Percentiles rank a stretch among this genome's conserved stretches.
phyloP scores from a whole-genome alignment of 1,139 yeast genomes.

The Scheffersomyces lignicola region DNA sequence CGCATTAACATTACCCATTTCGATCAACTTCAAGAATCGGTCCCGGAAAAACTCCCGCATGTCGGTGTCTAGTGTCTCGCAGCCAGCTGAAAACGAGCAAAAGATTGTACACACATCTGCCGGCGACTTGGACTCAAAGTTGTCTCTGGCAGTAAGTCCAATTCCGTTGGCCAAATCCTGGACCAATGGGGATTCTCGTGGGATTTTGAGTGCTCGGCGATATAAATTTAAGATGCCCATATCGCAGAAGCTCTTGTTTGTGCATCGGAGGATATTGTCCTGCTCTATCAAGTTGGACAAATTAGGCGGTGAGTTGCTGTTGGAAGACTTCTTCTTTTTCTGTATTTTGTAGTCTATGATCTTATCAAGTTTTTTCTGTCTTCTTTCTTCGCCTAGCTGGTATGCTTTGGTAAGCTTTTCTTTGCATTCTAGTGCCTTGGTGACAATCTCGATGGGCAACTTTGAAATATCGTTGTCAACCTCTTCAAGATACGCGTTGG shows the following conservation, averaged over 20 bases:
- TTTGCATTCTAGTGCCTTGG: constrained; percentile 49
- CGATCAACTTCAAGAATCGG: constrained; percentile 38
- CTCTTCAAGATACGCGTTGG: constrained; percentile 25
- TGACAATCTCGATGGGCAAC: constrained; percentile 36
- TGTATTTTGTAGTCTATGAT: constrained; percentile 21
- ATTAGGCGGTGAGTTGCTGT: constrained; percentile 16
- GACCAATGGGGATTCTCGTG: constrained; percentile 44
- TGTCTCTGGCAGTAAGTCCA: constrained; percentile 29
- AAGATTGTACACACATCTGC: constrained; percentile 58
- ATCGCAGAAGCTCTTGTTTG: constrained; percentile 55
- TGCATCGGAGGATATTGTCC: constrained; percentile 46
- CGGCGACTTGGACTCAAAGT: constrained; percentile 47
- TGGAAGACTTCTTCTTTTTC: constrained; percentile 11
- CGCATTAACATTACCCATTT: constrained; percentile 53
- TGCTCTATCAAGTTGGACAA: constrained; percentile 26
- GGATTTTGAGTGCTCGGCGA: constrained; percentile 52
- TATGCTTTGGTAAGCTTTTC: constrained; percentile 32
- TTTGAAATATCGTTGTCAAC: constrained; percentile 9
- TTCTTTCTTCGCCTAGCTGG: constrained; percentile 34
- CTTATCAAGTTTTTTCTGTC: constrained; percentile 32
- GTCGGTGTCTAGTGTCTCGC: constrained; percentile 47
- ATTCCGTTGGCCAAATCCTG: constrained; percentile 50
- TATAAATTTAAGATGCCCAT: constrained; percentile 59
- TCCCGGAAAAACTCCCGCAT: constrained; percentile 34
- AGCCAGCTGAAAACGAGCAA: constrained; percentile 58